These are phyloP conservation scores for Ascocoryne sarcoides DNA, from an alignment of 2,329 filamentous ascomycete genomes.

Conservation along the genomic window DNA sequence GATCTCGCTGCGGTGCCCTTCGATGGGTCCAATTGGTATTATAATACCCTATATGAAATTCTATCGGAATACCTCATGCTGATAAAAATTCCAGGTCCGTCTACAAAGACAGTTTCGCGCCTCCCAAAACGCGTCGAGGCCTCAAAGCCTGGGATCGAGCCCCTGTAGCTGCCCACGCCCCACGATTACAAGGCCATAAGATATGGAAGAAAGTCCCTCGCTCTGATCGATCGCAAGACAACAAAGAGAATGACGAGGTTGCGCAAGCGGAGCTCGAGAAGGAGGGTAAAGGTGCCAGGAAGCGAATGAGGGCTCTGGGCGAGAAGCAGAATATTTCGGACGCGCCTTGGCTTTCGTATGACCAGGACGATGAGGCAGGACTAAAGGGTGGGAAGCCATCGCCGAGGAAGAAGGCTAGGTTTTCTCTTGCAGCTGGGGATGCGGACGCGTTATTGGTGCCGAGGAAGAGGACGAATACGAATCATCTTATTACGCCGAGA, in stretches of 20 bases:
- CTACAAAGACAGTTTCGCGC: conserved; percentile 24
- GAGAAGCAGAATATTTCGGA: conserved; percentile 28
- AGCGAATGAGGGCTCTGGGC: conserved; percentile 25
- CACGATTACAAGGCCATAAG: conserved; percentile 26
- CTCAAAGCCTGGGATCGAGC: conserved; percentile 26
- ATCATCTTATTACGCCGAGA: conserved; percentile 27
- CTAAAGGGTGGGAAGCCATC: conserved; percentile 2
- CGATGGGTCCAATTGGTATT: conserved; percentile 14
- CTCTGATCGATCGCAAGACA: conserved; percentile 3
- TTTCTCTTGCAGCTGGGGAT: conserved; percentile 4
- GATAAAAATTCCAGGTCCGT: conserved; percentile 17
- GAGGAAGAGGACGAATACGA: conserved; percentile 27
- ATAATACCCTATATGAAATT: neutral
- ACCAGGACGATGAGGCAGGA: neutral
- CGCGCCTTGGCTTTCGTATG: conserved; percentile 24
- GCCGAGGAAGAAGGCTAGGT: conserved; percentile 2
- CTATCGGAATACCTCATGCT: neutral
- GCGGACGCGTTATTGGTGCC: conserved; percentile 20
- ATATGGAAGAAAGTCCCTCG: conserved; percentile 28
- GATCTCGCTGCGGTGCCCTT: conserved; percentile 4
- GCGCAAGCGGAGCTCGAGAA: conserved; percentile 28
- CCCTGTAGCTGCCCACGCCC: conserved; percentile 24
- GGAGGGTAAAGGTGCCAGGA: conserved; percentile 29
- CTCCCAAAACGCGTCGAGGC: conserved; percentile 11
- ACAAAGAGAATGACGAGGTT: conserved; percentile 19